Base-by-base conservation (phyloP, 2,329 filamentous ascomycete genomes). In the Fusarium humuli region DNA sequence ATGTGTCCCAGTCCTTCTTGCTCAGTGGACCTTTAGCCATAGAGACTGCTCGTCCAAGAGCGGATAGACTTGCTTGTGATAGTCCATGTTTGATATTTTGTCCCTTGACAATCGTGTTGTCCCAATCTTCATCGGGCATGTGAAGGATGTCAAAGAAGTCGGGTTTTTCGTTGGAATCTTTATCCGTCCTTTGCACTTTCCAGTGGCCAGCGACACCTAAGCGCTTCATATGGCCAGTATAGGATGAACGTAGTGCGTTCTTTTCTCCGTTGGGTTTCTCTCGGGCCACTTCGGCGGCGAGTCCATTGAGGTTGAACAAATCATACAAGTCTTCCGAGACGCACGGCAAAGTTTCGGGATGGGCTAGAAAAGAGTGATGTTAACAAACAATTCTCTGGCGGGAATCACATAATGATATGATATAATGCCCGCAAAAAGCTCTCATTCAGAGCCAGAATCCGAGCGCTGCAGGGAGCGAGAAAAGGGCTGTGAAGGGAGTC, bases 191-290 rank as follows among this genome's bases (percentile, higher is more conserved):
- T 56, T 79, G 77, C 18, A 80, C 79, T 72, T 91, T 88, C 72
- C 90, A 91, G 63, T 88, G 86, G 12, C 89, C 89, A 56, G 85
- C 85, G 27, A 91, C 83, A 37, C 87, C 87, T 32, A 91, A 80
- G 47, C 84, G 85, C 81, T 91, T 91, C 77, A 91, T 88, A 70
- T 91, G 87, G 55, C 88, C 88, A 78, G 91, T 91, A 81, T 91
- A 91, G 18, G 88, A 90, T 77, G 91, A 91, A 27, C 89, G 85
- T 50, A 91, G 82, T 69, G 86, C 87, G 75, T 91, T 91, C 83
- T 90, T 91, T 77, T 90, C 87, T 70, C 89, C 89, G 76, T 89
- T 89, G 16, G 88, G 87, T 75, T 89, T 87, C 56, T 86, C 86
- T 65, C 89, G 85, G 65, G 89, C 89, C 42, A 91, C 88, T 70